Percentiles rank a stretch among this genome's conserved stretches.
Conservation (phyloP, 495 filamentous ascomycete genomes). For the Lasiosphaeria ovina region DNA sequence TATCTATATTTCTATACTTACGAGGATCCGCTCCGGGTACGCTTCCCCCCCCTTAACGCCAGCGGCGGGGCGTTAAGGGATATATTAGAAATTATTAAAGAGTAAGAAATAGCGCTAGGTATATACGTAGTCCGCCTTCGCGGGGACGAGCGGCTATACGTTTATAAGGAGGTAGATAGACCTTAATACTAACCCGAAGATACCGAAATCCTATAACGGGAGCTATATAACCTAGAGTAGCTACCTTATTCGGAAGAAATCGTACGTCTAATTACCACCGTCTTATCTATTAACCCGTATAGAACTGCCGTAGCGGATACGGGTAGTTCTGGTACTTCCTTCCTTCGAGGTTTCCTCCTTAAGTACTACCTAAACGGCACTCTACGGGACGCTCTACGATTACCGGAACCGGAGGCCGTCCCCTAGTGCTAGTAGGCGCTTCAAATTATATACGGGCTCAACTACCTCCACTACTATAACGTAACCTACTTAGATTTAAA, state of each 20-base stretch:
- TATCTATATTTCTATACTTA: neutral
- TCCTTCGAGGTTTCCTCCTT: slow-evolving; percentile 2
- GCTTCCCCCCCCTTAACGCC: neutral
- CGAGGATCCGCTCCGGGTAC: slow-evolving; percentile 1
- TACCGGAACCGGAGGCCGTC: neutral
- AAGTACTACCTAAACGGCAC: slow-evolving; percentile 3
- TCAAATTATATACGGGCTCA: slow-evolving; percentile 31
- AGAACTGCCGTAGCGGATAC: neutral
- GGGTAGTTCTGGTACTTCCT: neutral
- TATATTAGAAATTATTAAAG: slow-evolving; percentile 1
- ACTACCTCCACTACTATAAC: slow-evolving; percentile 22
- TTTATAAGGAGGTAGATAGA: slow-evolving; percentile 1
- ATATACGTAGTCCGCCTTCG: slow-evolving; percentile 1
- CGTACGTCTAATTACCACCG: slow-evolving; percentile 1
- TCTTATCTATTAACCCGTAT: slow-evolving; percentile 2
- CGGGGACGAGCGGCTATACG: slow-evolving; percentile 1
- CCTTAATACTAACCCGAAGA: slow-evolving; percentile 1
- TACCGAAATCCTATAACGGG: slow-evolving; percentile 2
- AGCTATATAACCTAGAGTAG: neutral
- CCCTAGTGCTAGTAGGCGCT: slow-evolving; percentile 21
- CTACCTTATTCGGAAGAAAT: neutral
- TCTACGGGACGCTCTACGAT: neutral
- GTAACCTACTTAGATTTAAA: slow-evolving; percentile 40
- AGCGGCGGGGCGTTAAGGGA: neutral
- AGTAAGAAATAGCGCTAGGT: neutral